Evolutionary conservation across 805 yeast genomes (phyloP).

Genomic region (Candida maesae): DNA sequence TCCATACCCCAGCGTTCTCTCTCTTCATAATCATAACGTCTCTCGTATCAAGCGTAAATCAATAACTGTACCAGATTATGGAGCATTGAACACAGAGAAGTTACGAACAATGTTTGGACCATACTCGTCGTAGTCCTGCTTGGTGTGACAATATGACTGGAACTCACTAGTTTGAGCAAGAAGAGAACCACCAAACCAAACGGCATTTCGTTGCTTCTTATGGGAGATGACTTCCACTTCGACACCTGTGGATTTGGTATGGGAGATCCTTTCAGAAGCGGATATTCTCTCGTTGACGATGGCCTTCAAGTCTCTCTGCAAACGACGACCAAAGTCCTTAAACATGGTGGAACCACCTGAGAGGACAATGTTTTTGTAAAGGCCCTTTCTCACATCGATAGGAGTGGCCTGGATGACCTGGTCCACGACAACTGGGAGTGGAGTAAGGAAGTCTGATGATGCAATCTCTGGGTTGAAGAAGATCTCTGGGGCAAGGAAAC

Average conservation of each 20-base stretch:
- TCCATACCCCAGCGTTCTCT: too few species aligned
- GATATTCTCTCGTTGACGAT: conserved; percentile 88
- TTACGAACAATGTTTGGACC: conserved; percentile 98
- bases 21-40: too few species aligned
- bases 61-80: conserved; percentile 34
- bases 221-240: conserved; percentile 96
- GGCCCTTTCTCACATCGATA: conserved; percentile 95
- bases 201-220: conserved; percentile 97
- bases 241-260: conserved; percentile 81
- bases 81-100: conserved; percentile 90
- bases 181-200: conserved; percentile 98
- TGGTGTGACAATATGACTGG: conserved; percentile 93
- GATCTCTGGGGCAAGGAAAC: conserved; percentile 98
- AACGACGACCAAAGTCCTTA: conserved; percentile 94
- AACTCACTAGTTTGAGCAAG: conserved; percentile 97
- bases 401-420: conserved; percentile 93
- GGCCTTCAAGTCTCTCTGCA: conserved; percentile 88
- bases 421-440: conserved; percentile 94
- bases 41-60: too few species aligned
- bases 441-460: conserved; percentile 90
- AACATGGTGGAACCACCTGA: conserved; percentile 99
- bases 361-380: conserved; percentile 91
- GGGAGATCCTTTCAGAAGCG: conserved; percentile 67
- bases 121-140: conserved; percentile 94
- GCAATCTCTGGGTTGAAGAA: conserved; percentile 98